Evolutionary conservation across 208 protist genomes (phyloP), one percentile per base, ranked within the genome.

Genomic region (Leishmania lainsoni): DNA sequence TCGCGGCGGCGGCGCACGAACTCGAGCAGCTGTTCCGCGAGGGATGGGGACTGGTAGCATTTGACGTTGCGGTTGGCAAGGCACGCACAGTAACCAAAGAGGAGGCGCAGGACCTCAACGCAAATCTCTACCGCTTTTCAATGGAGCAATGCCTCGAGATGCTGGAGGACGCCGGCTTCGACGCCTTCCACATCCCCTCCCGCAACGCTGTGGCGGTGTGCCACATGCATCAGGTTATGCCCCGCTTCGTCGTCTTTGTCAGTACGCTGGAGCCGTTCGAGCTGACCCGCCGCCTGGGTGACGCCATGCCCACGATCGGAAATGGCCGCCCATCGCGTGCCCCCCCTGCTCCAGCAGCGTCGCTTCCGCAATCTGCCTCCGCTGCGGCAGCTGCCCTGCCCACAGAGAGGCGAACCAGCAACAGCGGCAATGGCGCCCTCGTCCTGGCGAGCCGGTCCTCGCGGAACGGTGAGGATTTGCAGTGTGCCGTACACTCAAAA

Each of bases 121-220:
- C 82, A 16, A 86, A 86, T 58, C 74, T 86, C 22, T 82, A 82
- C 78, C 82, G 86, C 78, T 93, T 90, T 79, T 83, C 86, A 52
- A 93, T 89, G 83, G 81, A 80, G 75, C 84, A 95, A 82, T 95
- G 90, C 75, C 80, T 89, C 49, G 89, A 89, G 63, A 91, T 92
- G 83, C 87, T 95, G 72, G 59, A 87, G 61, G 88, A 91, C 51
- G 92, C 87, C 26, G 90, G 90, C 56, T 95, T 90, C 81, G 90
- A 95, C 81, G 83, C 85, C 63, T 85, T 95, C 54, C 65, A 72
- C 45, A 79, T 95, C 45, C 78, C 79, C 42, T 78, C 81, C 63
- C 83, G 81, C 59, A 86, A 88, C 75, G 89, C 89, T 2, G 86
- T 92, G 69, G 88, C 85, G 65, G 51, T 95, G 68, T 92, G 83